Evolutionary conservation across 202 grass and related monocot genomes (phyloP), one percentile per base, ranked within the genome.

Genomic region (Saccharum hybrid): DNA sequence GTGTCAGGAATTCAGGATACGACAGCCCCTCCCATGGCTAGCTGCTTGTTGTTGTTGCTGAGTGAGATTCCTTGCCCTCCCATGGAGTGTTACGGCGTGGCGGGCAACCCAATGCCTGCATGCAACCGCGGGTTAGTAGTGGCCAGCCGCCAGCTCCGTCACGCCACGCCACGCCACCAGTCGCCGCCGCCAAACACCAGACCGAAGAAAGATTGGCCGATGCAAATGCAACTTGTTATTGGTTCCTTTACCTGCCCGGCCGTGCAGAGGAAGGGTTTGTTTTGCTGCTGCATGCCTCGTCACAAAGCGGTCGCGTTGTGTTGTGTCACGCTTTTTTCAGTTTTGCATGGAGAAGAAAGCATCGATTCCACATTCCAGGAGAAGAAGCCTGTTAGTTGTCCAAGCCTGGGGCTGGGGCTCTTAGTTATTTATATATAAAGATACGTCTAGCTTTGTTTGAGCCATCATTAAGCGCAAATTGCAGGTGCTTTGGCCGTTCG

Each of bases 21-120:
- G 42, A 9, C 8, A n/a, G 19, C 66, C 10, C 62, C 68, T 83
- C 61, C 18, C 22, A 19, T 72, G 60, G 67, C n/a, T 52, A 78
- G 18, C 56, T n/a, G 5, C 52, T 56, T 34, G 21, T 74, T 74
- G 14, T n/a, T 26, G 13, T 86, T 15, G 45, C 83, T 51, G 51
- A 54, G 5, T 54, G 18, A n/a, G 6, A 83, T 90, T 80, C 84
- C 38, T 87, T 87, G 12, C 80, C 63, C 84, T 83, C 8, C 18
- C 10, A 7, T 10, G 1, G 68, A 74, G 88, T 83, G 75, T 83
- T 83, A 12, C 21, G 9, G 21, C 19, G 19, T 21, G 19, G 7
- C 19, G 8, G 54, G 54, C 19, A 59, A 21, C 19, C 19, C 54
- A 59, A 56, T 54, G 16, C 36, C 6, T 12, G 42, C 42, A 43